These are phyloP conservation scores for Daldinia decipiens DNA, from an alignment of 495 filamentous ascomycete species.

Conservation along the genomic window DNA sequence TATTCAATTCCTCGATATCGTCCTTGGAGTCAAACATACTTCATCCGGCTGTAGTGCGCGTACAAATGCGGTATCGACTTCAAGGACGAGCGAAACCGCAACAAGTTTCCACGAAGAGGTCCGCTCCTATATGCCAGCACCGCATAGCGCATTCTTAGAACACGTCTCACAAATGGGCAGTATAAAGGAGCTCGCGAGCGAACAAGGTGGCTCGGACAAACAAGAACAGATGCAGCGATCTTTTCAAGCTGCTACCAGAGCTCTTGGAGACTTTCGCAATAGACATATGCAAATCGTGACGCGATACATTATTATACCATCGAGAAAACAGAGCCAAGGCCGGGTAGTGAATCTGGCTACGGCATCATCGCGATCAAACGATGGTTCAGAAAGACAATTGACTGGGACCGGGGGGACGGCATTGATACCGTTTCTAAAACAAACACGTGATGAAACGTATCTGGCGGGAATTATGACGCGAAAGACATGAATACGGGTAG, in stretches of 20 bases:
- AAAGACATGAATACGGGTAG: neutral
- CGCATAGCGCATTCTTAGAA: conserved; percentile 83
- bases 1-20: conserved; percentile 92
- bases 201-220: conserved; percentile 53
- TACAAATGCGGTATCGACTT: conserved; percentile 59
- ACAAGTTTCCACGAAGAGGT: conserved; percentile 93
- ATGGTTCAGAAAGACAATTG: conserved; percentile 62
- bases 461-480: conserved; percentile 68
- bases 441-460: conserved; percentile 92
- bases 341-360: conserved; percentile 71
- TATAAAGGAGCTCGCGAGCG: conserved; percentile 73
- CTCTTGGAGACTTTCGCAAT: conserved; percentile 82
- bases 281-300: conserved; percentile 94
- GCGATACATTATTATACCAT: conserved; percentile 86
- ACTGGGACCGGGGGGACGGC: conserved; percentile 91
- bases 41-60: conserved; percentile 72
- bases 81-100: conserved; percentile 76
- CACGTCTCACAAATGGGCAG: conserved; percentile 77
- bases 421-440: conserved; percentile 91
- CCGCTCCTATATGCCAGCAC: conserved; percentile 90
- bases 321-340: conserved; percentile 47
- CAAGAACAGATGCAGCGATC: conserved; percentile 71
- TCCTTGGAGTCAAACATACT: conserved; percentile 86
- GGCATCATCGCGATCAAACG: conserved; percentile 53
- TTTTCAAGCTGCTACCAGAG: conserved; percentile 83